Evolutionary conservation across 2,329 filamentous ascomycete species (phyloP).

Genomic region (Hirsutella rhossiliensis): DNA sequence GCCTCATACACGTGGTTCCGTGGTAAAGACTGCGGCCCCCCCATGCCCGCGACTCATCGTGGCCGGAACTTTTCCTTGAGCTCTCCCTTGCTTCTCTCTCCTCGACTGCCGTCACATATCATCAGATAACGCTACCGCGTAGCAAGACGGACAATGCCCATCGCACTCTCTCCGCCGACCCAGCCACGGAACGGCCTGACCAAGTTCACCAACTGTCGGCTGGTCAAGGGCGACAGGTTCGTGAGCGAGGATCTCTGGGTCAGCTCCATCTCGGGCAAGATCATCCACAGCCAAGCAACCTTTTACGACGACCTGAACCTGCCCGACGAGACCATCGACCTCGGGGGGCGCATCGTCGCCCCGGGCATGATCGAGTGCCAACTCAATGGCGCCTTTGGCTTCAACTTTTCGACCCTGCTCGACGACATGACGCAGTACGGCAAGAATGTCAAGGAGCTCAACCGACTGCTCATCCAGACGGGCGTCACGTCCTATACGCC

Average conservation of each 20-base stretch:
- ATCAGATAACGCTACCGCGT: neutral
- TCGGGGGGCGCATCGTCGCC: constrained; percentile 70
- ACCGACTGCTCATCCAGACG: constrained; percentile 58
- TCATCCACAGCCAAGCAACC: constrained; percentile 56
- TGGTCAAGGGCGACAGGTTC: constrained; percentile 56
- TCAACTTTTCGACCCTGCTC: constrained; percentile 79
- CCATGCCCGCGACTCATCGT: no score
- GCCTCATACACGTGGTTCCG: no score
- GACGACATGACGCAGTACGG: constrained; percentile 56
- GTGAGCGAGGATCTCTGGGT: constrained; percentile 81
- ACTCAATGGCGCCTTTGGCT: constrained; percentile 84
- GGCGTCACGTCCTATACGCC: constrained; percentile 84
- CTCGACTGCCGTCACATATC: neutral
- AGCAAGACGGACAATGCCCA: constrained; percentile 28
- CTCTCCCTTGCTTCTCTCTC: no score
- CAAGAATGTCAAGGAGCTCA: constrained; percentile 60
- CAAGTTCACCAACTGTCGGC: constrained; percentile 80
- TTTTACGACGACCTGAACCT: constrained; percentile 58
- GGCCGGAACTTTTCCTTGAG: no score
- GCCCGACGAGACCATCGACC: constrained; percentile 65
- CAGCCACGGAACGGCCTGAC: constrained; percentile 48
- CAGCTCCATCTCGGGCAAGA: constrained; percentile 68
- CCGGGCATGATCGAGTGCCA: constrained; percentile 87
- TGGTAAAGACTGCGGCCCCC: no score
- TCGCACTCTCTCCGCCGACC: constrained; percentile 25